These are phyloP conservation scores for Elaphomyces granulatus DNA, from an alignment of 495 filamentous ascomycete genomes.

Conservation along the genomic window DNA sequence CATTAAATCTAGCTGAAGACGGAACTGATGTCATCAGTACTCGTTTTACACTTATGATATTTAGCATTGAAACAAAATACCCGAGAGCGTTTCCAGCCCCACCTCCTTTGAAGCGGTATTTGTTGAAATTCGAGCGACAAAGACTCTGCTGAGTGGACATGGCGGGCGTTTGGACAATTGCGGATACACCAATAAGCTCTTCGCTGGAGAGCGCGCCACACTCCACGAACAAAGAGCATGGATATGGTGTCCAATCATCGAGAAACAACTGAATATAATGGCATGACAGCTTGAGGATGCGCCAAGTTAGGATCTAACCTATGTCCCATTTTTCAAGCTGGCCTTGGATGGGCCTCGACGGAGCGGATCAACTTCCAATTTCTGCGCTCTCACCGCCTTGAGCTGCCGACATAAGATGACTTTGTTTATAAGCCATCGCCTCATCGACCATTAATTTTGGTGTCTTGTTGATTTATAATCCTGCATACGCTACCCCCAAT, in stretches of 20 bases:
- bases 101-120: not conserved
- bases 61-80: slow-evolving; percentile 14
- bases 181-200: slow-evolving; percentile 14
- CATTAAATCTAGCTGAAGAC: slow-evolving; percentile 60
- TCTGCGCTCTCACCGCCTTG: not conserved
- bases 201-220: slow-evolving; percentile 17
- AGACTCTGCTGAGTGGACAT: not conserved
- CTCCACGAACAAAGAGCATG: slow-evolving; percentile 25
- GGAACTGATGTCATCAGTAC: slow-evolving; percentile 32
- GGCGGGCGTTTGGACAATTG: not conserved
- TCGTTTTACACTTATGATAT: slow-evolving; percentile 1
- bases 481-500: too few relatives aligned
- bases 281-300: too few relatives aligned
- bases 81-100: slow-evolving; percentile 17
- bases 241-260: slow-evolving; percentile 5
- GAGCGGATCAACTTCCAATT: not conserved
- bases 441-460: too few relatives aligned
- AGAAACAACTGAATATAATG: too few relatives aligned
- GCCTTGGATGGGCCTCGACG: not conserved
- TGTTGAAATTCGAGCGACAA: not conserved
- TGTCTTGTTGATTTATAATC: too few relatives aligned
- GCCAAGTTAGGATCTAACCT: too few relatives aligned
- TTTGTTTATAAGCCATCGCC: not conserved
- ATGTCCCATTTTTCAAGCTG: too few relatives aligned
- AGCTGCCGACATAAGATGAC: not conserved